Base-by-base conservation (phyloP, 139 green algal genomes). In the Picochlorum sp. region DNA sequence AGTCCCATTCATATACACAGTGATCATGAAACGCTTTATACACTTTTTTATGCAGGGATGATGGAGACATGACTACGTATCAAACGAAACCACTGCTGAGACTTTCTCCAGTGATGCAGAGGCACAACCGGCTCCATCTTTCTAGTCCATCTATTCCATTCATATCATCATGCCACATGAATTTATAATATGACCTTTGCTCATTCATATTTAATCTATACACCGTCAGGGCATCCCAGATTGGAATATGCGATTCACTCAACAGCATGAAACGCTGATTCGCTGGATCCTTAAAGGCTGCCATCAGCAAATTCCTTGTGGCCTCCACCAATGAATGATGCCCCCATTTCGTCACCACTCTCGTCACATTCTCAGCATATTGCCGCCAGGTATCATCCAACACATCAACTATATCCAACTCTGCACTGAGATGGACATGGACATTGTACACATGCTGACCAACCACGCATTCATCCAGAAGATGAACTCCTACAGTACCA, bases 381-480 rank as follows among this genome's bases (percentile, higher is more conserved):
- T 45, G 14, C 4, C n/a, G 21, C 56, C 56, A 62, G 4, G 44
- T 15, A n/a, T 6, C n/a, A 45, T 45, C 30, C 14, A 62, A 28
- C 56, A 47, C 26, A 45, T 41, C 34, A 41, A 14, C 18, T 14
- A 38, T 32, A 14, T 47, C 24, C 47, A 54, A 54, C 3, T n/a
- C 28, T 24, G 70, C 47, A 5, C 49, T 65, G 2, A 65, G 45
- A 49, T 81, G 75, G n/a, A 76, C 49, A 45, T 81, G 73, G 23
- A 81, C 41, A 6, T 44, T 69, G 51, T 75, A 81, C 2, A 81
- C 49, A 32, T 79, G 63, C 75, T 81, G 75, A 49, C 15, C 15
- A 61, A 26, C 28, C 54, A 37, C 18, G 47, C 18, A 55, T 10
- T 20, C 47, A 10, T 55, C 47, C 47, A 55, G 6, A 26, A 23